Evolutionary conservation across 2,329 filamentous ascomycete species (phyloP).

Genomic region (Fusarium sp.): DNA sequence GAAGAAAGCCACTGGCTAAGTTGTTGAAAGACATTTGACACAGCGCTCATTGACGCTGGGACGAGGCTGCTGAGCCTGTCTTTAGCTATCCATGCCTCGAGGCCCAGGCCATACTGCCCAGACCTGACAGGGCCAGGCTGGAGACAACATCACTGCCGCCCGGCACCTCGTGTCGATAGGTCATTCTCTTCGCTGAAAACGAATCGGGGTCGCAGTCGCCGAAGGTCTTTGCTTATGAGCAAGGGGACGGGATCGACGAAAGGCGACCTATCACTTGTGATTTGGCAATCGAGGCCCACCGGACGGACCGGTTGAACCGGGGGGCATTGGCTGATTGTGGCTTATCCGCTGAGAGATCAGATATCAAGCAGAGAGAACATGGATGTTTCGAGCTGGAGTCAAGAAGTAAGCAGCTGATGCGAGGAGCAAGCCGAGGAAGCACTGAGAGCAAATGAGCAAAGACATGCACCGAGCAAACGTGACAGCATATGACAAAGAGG

Average conservation of each 20-base stretch:
- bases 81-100: neutral
- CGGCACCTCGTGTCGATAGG: conserved; percentile 8
- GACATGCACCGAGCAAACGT: conserved; percentile 20
- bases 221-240: conserved; percentile 18
- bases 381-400: conserved; percentile 11
- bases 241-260: conserved; percentile 36
- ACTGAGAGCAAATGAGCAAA: conserved; percentile 24
- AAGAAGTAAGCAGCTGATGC: conserved; percentile 25
- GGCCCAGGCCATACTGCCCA: neutral
- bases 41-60: neutral
- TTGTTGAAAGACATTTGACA: conserved; percentile 3
- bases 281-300: conserved; percentile 35
- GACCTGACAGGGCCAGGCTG: neutral
- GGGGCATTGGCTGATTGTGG: conserved; percentile 17
- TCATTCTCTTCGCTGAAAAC: conserved; percentile 8
- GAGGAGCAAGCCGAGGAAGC: neutral
- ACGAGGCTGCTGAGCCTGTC: neutral
- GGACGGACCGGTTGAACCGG: conserved; percentile 19
- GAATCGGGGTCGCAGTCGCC: conserved; percentile 13
- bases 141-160: neutral
- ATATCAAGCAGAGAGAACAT: conserved; percentile 11
- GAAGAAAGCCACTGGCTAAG: neutral
- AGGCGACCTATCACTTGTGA: conserved; percentile 35
- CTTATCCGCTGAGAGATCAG: conserved; percentile 1
- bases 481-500: conserved; percentile 20